A percentile compares a stretch with the other conserved stretches of the same genome.
Evolutionary conservation across 208 protist genomes (phyloP).

Genomic region (Zelonia costaricensis): DNA sequence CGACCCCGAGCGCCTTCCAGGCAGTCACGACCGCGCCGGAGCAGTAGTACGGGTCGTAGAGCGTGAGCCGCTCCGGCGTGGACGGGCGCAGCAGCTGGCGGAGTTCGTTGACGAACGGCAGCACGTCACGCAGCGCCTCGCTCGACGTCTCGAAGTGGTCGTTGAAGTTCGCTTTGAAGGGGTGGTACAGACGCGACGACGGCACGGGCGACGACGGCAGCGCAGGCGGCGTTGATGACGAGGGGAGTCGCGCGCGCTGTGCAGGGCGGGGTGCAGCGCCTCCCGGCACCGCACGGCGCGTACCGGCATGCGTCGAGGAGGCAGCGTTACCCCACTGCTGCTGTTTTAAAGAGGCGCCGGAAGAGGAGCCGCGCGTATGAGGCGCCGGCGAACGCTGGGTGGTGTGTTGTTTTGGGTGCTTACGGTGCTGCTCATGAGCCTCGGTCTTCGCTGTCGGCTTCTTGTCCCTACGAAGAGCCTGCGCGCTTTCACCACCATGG

Average conservation of each 20-base stretch:
- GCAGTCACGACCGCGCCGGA: conserved; percentile 46
- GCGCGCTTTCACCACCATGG: too few species aligned
- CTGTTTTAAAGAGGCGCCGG: too few species aligned
- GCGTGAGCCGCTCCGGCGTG: conserved; percentile 45
- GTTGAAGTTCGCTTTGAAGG: conserved; percentile 72
- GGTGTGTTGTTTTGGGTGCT: too few species aligned
- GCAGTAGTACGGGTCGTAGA: conserved; percentile 93
- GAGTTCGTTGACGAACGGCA: conserved; percentile 51
- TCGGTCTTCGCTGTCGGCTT: too few species aligned
- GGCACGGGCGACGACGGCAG: background rate
- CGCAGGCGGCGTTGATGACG: background rate
- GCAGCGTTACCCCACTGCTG: too few species aligned
- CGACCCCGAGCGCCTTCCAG: conserved; percentile 57
- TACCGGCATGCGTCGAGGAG: too few species aligned
- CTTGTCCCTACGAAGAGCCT: too few species aligned
- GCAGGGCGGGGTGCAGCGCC: background rate
- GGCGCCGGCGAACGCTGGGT: too few species aligned
- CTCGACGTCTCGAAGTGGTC: conserved; percentile 85
- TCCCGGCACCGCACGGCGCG: too few species aligned
- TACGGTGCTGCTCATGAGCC: too few species aligned
- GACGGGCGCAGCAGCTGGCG: conserved; percentile 56
- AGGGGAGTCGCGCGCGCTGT: background rate
- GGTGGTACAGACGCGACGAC: conserved; percentile 24
- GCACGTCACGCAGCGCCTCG: conserved; percentile 55
- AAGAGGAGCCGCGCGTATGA: too few species aligned